phyloP scores from a whole-genome alignment of 306 rosid species.

The Hippophae tibetana region DNA sequence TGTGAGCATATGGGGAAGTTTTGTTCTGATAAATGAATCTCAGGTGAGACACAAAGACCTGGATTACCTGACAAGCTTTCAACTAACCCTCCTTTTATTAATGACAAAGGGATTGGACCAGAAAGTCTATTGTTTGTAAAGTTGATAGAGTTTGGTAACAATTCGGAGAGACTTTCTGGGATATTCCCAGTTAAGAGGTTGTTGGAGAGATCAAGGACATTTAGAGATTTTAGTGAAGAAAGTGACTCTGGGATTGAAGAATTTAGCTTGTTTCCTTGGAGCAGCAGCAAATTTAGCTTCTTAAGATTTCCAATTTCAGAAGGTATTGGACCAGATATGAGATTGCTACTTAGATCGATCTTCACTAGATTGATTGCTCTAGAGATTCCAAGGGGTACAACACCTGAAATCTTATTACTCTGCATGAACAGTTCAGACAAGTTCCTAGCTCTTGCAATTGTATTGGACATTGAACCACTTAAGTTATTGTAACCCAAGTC shows the following conservation, averaged over 20 bases:
- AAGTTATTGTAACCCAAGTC: constrained; percentile 8
- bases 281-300: constrained; percentile 15
- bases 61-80: constrained; percentile 14
- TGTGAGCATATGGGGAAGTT: constrained; percentile 37
- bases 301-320: constrained; percentile 8
- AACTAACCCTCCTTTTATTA: neutral
- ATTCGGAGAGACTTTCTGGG: constrained; percentile 12
- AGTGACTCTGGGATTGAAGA: constrained; percentile 11
- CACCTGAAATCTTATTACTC: constrained; percentile 8
- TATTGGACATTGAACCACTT: constrained; percentile 7
- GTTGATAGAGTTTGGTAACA: constrained; percentile 15
- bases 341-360: constrained; percentile 15
- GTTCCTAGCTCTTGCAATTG: constrained; percentile 11
- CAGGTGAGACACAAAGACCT: constrained; percentile 15
- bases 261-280: constrained; percentile 14
- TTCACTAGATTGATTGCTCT: constrained; percentile 2
- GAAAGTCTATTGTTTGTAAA: constrained; percentile 17
- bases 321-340: constrained; percentile 14
- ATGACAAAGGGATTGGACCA: constrained; percentile 8
- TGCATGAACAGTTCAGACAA: constrained; percentile 6
- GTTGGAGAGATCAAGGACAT: constrained; percentile 13
- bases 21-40: constrained; percentile 6
- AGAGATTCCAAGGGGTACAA: constrained; percentile 11
- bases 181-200: constrained; percentile 13
- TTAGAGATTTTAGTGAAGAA: constrained; percentile 11